Conservation (phyloP, 176 grass and related monocot genomes). For the Triticum dicoccoides region DNA sequence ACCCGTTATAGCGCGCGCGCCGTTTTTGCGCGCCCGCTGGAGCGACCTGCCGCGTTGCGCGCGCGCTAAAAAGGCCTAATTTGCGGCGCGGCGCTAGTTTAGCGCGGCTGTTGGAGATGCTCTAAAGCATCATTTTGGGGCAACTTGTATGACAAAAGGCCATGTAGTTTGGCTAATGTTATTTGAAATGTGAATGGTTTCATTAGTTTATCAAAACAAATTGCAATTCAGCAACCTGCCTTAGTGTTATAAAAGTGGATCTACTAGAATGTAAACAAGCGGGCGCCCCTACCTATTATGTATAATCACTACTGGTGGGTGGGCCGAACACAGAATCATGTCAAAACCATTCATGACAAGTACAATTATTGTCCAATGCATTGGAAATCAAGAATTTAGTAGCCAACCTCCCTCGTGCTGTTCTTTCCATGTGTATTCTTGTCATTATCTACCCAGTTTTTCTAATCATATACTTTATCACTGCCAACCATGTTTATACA, state of each 20-base stretch:
- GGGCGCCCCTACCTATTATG: background rate
- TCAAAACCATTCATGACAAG: background rate
- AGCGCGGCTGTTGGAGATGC: no score
- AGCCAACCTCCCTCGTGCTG: background rate
- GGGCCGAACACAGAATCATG: background rate
- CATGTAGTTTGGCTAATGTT: background rate
- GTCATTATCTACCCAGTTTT: background rate
- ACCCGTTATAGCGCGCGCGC: no score
- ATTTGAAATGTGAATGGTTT: background rate
- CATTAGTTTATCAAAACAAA: constrained; percentile 13
- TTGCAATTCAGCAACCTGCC: constrained; percentile 5
- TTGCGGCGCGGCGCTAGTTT: no score
- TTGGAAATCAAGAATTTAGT: background rate
- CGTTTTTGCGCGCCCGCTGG: no score
- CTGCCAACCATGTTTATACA: background rate
- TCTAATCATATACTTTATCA: constrained; percentile 12
- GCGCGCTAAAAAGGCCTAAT: no score
- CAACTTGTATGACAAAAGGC: background rate
- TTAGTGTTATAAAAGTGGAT: background rate
- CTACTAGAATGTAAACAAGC: background rate
- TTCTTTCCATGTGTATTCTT: background rate
- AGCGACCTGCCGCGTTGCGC: no score
- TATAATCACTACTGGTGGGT: background rate
- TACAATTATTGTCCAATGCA: background rate
- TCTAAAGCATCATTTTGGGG: background rate